Evolutionary conservation across 2,329 filamentous ascomycete genomes (phyloP).

Genomic region (Apiospora phragmitis): DNA sequence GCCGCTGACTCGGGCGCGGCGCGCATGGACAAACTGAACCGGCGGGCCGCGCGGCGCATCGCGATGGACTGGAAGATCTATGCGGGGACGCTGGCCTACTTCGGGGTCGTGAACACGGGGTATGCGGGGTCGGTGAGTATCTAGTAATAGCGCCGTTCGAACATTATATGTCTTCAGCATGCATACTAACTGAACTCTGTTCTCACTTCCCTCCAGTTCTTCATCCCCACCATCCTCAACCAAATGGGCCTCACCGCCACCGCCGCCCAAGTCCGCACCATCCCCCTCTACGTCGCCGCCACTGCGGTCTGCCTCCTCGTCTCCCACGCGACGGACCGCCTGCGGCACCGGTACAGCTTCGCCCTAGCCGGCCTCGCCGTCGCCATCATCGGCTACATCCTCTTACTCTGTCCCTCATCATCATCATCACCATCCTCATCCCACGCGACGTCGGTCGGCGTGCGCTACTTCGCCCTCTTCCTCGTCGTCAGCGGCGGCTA

Average conservation of each 20-base stretch:
- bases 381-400: constrained; percentile 33
- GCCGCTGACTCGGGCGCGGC: constrained; percentile 33
- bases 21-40: constrained; percentile 32
- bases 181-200: too few relatives aligned
- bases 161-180: too few relatives aligned
- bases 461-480: constrained; percentile 38
- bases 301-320: constrained; percentile 31
- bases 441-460: too few relatives aligned
- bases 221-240: constrained; percentile 42
- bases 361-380: constrained; percentile 30
- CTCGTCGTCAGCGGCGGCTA: constrained; percentile 36
- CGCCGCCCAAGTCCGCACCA: constrained; percentile 38
- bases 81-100: constrained; percentile 36
- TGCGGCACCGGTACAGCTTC: constrained; percentile 36
- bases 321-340: constrained; percentile 35
- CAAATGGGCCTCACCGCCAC: constrained; percentile 38
- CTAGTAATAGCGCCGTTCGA: too few relatives aligned
- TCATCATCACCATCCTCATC: too few relatives aligned
- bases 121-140: constrained; percentile 35
- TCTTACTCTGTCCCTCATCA: constrained; percentile 29
- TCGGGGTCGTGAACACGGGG: constrained; percentile 45
- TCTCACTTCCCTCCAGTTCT: constrained; percentile 32
- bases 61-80: constrained; percentile 42
- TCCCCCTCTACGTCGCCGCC: constrained; percentile 38
- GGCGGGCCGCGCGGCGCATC: constrained; percentile 29